Base-by-base conservation (phyloP, 176 grass and related monocot genomes). In the Triticum urartu region DNA sequence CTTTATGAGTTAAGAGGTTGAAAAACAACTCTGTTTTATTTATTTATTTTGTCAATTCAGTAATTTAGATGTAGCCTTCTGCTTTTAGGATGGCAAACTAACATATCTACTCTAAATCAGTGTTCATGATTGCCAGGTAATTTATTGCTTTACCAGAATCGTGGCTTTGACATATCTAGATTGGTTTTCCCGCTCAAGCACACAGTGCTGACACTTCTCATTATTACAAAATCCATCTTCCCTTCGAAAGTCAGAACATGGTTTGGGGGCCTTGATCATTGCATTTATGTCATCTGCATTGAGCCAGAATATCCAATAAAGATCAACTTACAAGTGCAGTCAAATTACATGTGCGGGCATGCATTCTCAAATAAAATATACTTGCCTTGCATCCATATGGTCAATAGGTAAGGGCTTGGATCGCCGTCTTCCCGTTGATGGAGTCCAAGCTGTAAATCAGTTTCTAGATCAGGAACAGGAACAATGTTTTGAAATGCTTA, bases 381-480 rank as follows among this genome's bases (percentile, higher is more conserved):
- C 82, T 85, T 85, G 72, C 95, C 95, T 93, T 90, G 89, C 72
- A 70, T 90, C 89, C 85, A 92, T 89, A 98, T 84, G 85, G 86
- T 83, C 40, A 98, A 78, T 72, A 98, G 92, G 75, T 98, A 98
- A 3, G 93, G 93, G 78, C 80, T 95, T 68, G 95, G 95, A 88
- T 98, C 95, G 60, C 86, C 89, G 60, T 40, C 74, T 83, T 95
- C 93, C 91, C 95, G 87, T 92, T 79, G 80, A 45, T 94, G 90
- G 48, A 95, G 92, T 48, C 81, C 89, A 85, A 96, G 80, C 94
- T 96, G 81, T 84, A 34, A 84, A 81, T 88, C 81, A 84, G 87
- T 86, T 70, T 66, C 13, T 67, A 6, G 39, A 84, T 92, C 64
- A 89, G 84, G 63, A 83, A 84, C 64, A 89, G 84, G 63, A 83